These are phyloP conservation scores for Chamaenerion angustifolium DNA, from an alignment of 345 rosid genomes.

Conservation along the genomic window DNA sequence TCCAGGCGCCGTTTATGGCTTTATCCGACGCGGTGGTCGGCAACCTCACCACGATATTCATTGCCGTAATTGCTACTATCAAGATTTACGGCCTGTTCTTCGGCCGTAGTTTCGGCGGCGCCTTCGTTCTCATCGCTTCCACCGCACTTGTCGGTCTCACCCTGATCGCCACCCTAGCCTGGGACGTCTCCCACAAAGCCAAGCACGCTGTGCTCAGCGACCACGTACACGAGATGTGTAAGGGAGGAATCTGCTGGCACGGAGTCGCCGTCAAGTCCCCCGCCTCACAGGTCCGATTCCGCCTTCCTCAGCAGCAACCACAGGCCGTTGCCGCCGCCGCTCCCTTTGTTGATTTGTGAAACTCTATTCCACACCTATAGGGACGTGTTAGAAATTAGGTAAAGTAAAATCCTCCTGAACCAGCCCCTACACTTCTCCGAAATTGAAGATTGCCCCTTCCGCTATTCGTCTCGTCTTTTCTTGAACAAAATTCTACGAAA, in stretches of 20 bases:
- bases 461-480: too few relatives aligned
- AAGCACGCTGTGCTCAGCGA: constrained; percentile 50
- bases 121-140: constrained; percentile 52
- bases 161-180: constrained; percentile 60
- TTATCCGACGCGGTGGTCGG: constrained; percentile 71
- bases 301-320: constrained; percentile 51
- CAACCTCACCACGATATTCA: constrained; percentile 74
- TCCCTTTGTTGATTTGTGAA: too few relatives aligned
- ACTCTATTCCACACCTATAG: too few relatives aligned
- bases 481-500: too few relatives aligned
- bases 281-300: constrained; percentile 85
- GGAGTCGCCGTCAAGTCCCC: constrained; percentile 91
- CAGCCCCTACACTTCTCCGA: too few relatives aligned
- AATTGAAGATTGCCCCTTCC: too few relatives aligned
- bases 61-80: constrained; percentile 62
- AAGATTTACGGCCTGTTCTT: constrained; percentile 43
- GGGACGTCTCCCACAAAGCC: constrained; percentile 84
- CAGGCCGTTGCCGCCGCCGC: too few relatives aligned
- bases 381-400: too few relatives aligned
- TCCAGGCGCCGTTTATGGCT: constrained; percentile 29
- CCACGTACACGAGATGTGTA: constrained; percentile 49
- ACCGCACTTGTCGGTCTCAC: constrained; percentile 49
- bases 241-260: constrained; percentile 98
- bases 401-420: too few relatives aligned
- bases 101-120: constrained; percentile 57